Conservation (phyloP, 805 yeast genomes). For the Metschnikowia chrysomelidarum region DNA sequence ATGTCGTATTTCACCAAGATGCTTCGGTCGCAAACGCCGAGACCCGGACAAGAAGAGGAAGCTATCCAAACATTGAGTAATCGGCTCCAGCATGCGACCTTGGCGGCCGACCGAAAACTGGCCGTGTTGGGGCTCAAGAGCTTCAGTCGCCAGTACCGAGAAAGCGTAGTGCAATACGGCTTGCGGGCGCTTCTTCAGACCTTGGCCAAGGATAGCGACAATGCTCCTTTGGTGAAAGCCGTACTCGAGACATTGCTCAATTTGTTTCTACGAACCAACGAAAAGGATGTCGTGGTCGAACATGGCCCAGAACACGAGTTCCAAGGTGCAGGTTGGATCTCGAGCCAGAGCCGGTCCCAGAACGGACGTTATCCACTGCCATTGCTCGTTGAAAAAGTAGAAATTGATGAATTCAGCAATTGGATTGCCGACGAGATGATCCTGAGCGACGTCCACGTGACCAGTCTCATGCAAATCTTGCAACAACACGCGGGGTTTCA, state of each 20-base stretch:
- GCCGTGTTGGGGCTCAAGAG: constrained; percentile 89
- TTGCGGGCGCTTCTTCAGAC: constrained; percentile 69
- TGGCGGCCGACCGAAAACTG: constrained; percentile 82
- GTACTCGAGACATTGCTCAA: constrained; percentile 82
- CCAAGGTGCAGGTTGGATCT: constrained; percentile 65
- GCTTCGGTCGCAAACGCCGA: constrained; percentile 31
- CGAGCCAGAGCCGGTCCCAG: constrained; percentile 68
- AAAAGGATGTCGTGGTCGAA: too few relatives aligned
- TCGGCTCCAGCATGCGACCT: constrained; percentile 75
- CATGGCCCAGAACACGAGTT: constrained; percentile 47
- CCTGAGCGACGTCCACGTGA: constrained; percentile 41
- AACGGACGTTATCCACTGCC: constrained; percentile 83
- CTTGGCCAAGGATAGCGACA: constrained; percentile 63
- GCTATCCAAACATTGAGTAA: constrained; percentile 89
- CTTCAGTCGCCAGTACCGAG: constrained; percentile 85
- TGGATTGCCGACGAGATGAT: constrained; percentile 96
- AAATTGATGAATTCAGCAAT: constrained; percentile 79
- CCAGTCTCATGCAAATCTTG: constrained; percentile 40
- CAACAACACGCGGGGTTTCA: constrained; percentile 64
- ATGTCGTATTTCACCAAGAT: constrained; percentile 40
- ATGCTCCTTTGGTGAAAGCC: constrained; percentile 71
- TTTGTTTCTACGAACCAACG: constrained; percentile 68
- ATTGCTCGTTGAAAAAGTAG: constrained; percentile 50
- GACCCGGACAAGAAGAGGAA: constrained; percentile 60
- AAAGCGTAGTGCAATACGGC: constrained; percentile 85